These are phyloP conservation scores for Excoecaria cochinchinensis DNA, from an alignment of 345 rosid genomes.

Conservation along the genomic window DNA sequence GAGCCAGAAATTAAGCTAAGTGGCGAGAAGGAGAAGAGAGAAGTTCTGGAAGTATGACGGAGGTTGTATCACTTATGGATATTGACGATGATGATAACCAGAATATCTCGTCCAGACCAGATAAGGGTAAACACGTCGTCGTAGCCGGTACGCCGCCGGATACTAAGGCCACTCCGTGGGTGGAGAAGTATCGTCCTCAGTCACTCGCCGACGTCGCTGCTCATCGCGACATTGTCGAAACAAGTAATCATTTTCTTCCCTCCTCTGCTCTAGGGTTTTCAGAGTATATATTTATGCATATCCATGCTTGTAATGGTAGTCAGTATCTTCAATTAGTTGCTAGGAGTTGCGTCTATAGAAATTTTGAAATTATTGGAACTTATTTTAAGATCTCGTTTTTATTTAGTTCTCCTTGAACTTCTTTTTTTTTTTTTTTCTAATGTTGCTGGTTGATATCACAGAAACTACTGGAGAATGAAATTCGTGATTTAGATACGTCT, in stretches of 20 bases:
- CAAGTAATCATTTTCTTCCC: conserved; percentile 48
- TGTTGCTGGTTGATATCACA: not conserved
- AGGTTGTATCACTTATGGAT: conserved; percentile 64
- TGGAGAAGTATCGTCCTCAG: conserved; percentile 94
- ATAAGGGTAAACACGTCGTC: conserved; percentile 52
- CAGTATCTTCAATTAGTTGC: not conserved
- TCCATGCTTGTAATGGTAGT: no score
- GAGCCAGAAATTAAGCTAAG: not conserved
- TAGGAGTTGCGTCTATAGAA: not conserved
- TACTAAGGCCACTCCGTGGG: conserved; percentile 80
- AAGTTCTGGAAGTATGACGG: conserved; percentile 41
- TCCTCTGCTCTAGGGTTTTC: conserved; percentile 11
- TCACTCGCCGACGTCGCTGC: conserved; percentile 95
- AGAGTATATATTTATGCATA: not conserved
- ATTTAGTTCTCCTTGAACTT: not conserved
- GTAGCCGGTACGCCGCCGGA: conserved; percentile 36
- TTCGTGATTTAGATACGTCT: not conserved
- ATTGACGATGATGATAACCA: conserved; percentile 55
- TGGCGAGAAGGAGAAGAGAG: not conserved
- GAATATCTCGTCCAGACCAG: conserved; percentile 27
- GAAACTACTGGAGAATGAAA: not conserved
- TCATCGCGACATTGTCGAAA: conserved; percentile 96
- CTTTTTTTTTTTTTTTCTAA: not conserved
- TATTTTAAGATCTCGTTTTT: not conserved
- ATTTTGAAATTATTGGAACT: not conserved